Base-by-base conservation (phyloP, 2,329 filamentous ascomycete genomes). In the Fusarium nurragi region DNA sequence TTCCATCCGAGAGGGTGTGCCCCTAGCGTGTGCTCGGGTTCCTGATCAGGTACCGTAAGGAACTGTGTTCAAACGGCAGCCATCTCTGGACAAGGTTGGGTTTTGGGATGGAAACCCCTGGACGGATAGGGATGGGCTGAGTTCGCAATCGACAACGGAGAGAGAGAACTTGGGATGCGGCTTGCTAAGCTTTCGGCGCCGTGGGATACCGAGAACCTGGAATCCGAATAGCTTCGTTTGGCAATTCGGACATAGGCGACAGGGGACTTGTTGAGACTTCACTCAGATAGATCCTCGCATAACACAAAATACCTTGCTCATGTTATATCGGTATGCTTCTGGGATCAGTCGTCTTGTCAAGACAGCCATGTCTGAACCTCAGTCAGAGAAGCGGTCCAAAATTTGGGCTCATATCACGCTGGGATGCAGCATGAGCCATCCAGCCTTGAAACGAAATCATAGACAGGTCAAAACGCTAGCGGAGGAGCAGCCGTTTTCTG, bases 11-110 rank as follows among this genome's bases (percentile, higher is more conserved):
- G 39, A 47, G 60, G 68, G 52, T 40, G 66, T 71, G 55, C 47
- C 32, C 37, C 54, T 67, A 68, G 46, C 38, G 51, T 45, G 34
- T 38, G 47, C 18, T 38, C n/a, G 39, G 14, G 45, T 16, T 22
- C 41, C 38, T 46, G 39, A 55, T 58, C 28, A 44, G 64, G 46
- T 63, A 70, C 67, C 57, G 64, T 70, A 66, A 61, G n/a, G 40
- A 41, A 65, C 37, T 43, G 58, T 38, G 25, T 23, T 54, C 26
- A 64, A 65, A 65, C 50, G 55, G 60, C 49, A 46, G 34, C 55
- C 53, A 54, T 61, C 34, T 41, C 50, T 32, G 45, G 52, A 45
- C 34, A 51, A 55, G 56, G 49, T 46, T 57, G 46, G 39, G 38
- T 37, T 37, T 40, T 57, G 46, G 39, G 30, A 28, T 38, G 41